These are phyloP conservation scores for Mycena albidolilacea DNA, from an alignment of 768 basidiomycete genomes.

Conservation along the genomic window DNA sequence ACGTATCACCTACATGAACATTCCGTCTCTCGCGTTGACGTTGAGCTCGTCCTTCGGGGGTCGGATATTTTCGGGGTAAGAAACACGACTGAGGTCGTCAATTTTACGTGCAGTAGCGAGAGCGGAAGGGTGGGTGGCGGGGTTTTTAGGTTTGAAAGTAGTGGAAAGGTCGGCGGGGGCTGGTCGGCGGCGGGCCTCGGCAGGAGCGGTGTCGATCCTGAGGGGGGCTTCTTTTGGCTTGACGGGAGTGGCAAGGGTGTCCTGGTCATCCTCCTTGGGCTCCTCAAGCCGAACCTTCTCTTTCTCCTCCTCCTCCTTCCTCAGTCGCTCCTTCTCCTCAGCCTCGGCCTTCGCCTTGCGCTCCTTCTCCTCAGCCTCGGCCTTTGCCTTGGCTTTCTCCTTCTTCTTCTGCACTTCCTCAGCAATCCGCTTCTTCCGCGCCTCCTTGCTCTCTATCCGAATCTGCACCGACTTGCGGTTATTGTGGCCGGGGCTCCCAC, in stretches of 20 bases:
- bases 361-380: slow-evolving; percentile 56
- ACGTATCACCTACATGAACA: slow-evolving; percentile 75
- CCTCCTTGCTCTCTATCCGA: slow-evolving; percentile 76
- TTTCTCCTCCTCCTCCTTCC: slow-evolving; percentile 53
- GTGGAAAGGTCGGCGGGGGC: slow-evolving; percentile 80
- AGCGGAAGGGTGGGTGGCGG: slow-evolving; percentile 71
- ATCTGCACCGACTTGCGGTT: slow-evolving; percentile 58
- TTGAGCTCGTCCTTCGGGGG: slow-evolving; percentile 92
- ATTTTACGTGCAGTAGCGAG: slow-evolving; percentile 89
- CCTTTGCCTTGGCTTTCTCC: slow-evolving; percentile 50
- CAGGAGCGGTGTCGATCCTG: slow-evolving; percentile 75
- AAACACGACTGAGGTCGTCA: slow-evolving; percentile 81
- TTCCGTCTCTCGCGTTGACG: slow-evolving; percentile 85
- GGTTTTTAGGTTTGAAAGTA: slow-evolving; percentile 59
- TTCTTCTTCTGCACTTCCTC: slow-evolving; percentile 58
- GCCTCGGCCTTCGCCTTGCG: slow-evolving; percentile 57
- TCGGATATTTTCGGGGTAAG: slow-evolving; percentile 87
- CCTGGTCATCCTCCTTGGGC: slow-evolving; percentile 58
- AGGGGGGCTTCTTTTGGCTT: slow-evolving; percentile 65
- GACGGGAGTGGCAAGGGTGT: slow-evolving; percentile 50
- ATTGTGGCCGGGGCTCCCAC: slow-evolving; percentile 58
- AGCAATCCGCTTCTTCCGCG: slow-evolving; percentile 63
- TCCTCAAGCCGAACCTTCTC: slow-evolving; percentile 51
- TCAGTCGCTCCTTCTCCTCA: slow-evolving; percentile 55
- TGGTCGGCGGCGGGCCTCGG: slow-evolving; percentile 68